Evolutionary conservation across 169 alveolate genomes (phyloP).

Genomic region (Miamiensis avidus): DNA sequence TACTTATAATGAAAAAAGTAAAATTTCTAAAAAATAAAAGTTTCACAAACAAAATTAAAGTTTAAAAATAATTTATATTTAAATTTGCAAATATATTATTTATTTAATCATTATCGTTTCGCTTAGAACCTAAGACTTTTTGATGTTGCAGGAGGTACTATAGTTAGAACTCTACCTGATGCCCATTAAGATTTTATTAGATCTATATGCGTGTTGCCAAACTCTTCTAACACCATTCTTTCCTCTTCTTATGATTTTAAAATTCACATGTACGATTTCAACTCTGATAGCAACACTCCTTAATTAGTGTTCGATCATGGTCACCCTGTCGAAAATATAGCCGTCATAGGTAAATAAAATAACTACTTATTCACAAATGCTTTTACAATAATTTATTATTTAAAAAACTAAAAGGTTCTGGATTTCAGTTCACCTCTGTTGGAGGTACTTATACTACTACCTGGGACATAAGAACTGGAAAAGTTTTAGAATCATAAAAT

Average conservation of each 20-base stretch:
- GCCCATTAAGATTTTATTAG: slow-evolving; percentile 25
- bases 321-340: slow-evolving; percentile 10
- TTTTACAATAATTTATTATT: too few species aligned
- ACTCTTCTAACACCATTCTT: background rate
- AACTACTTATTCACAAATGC: background rate
- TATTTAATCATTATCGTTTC: background rate
- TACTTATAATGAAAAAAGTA: background rate
- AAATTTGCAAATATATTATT: background rate
- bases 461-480: slow-evolving; percentile 27
- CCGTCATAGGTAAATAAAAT: slow-evolving; percentile 1
- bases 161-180: slow-evolving; percentile 11
- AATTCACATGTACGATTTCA: slow-evolving; percentile 14
- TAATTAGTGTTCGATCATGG: slow-evolving; percentile 10
- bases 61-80: background rate
- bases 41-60: too few species aligned
- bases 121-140: slow-evolving; percentile 2
- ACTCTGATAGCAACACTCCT: slow-evolving; percentile 5
- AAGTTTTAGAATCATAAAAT: background rate
- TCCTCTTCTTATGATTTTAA: slow-evolving; percentile 14
- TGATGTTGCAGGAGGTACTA: slow-evolving; percentile 12
- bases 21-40: too few species aligned
- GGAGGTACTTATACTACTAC: slow-evolving; percentile 22
- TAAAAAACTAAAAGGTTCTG: too few species aligned
- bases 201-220: slow-evolving; percentile 1
- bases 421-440: slow-evolving; percentile 25